A percentile compares a stretch with the other conserved stretches of the same genome.
phyloP scores from a whole-genome alignment of 805 yeast species.

The Wickerhamomyces chambardii region DNA sequence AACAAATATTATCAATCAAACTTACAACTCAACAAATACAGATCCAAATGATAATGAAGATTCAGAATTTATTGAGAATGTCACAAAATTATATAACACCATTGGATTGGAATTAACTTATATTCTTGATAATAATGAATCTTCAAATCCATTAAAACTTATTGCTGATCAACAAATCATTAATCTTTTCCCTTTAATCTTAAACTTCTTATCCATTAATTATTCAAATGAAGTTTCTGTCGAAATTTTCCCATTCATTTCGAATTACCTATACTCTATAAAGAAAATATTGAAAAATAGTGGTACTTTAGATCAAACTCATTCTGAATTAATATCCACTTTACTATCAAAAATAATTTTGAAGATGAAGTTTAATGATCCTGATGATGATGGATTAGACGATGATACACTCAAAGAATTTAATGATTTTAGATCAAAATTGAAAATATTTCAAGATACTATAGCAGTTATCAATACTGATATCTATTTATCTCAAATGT shows the following conservation, averaged over 20 bases:
- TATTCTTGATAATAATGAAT: constrained; percentile 49
- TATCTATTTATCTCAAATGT: constrained; percentile 50
- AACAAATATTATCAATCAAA: constrained; percentile 39
- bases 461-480: constrained; percentile 54
- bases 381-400: constrained; percentile 63
- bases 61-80: constrained; percentile 63
- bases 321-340: constrained; percentile 46
- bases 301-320: constrained; percentile 24
- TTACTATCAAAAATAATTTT: constrained; percentile 61
- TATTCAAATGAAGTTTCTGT: constrained; percentile 84
- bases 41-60: constrained; percentile 25
- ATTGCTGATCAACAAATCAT: constrained; percentile 42
- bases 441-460: constrained; percentile 79
- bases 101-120: constrained; percentile 71
- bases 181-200: constrained; percentile 61
- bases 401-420: constrained; percentile 75
- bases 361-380: constrained; percentile 77
- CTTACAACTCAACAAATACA: constrained; percentile 14
- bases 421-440: constrained; percentile 63
- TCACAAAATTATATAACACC: constrained; percentile 65
- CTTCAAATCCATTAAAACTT: constrained; percentile 24
- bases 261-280: constrained; percentile 62
- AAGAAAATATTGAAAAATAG: constrained; percentile 42
- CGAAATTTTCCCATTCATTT: constrained; percentile 76
- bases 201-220: constrained; percentile 64